These are phyloP conservation scores for Lenzites betulinus DNA, from an alignment of 768 basidiomycete species.

Conservation along the genomic window DNA sequence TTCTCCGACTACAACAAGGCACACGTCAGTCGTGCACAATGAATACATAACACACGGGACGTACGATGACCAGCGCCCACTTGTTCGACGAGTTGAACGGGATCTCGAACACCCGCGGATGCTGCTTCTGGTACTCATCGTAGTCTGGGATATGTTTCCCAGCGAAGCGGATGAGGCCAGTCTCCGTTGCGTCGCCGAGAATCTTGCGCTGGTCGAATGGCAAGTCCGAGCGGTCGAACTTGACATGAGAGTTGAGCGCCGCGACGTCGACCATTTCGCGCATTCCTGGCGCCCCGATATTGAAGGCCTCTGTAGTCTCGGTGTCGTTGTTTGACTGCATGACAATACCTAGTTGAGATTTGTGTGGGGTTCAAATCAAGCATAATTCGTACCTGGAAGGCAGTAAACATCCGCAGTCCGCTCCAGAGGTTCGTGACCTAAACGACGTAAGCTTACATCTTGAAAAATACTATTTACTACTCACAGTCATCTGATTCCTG, in stretches of 20 bases:
- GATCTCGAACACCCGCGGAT: constrained; percentile 69
- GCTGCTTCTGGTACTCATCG: constrained; percentile 50
- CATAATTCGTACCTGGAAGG: constrained; percentile 51
- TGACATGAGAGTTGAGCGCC: constrained; percentile 67
- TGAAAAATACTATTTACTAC: background rate
- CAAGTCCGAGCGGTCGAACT: constrained; percentile 65
- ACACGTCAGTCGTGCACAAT: background rate
- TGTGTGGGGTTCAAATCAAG: background rate
- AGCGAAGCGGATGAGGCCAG: constrained; percentile 69
- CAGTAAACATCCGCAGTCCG: constrained; percentile 59
- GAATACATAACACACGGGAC: background rate
- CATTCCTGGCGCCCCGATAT: constrained; percentile 59
- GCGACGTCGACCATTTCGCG: constrained; percentile 63
- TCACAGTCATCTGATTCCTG: constrained; percentile 69
- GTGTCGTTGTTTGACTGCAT: constrained; percentile 68
- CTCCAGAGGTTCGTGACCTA: constrained; percentile 70
- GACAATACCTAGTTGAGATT: background rate
- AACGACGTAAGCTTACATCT: background rate
- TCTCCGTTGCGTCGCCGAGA: constrained; percentile 75
- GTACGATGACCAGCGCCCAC: constrained; percentile 70
- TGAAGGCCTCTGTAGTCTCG: constrained; percentile 50
- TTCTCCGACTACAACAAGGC: constrained; percentile 49
- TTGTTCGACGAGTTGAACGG: constrained; percentile 77
- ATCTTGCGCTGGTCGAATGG: constrained; percentile 63
- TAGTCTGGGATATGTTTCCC: constrained; percentile 57